Evolutionary conservation across 768 basidiomycete species (phyloP), one percentile per base, ranked within the genome.

Genomic region (Cyathus striatus): DNA sequence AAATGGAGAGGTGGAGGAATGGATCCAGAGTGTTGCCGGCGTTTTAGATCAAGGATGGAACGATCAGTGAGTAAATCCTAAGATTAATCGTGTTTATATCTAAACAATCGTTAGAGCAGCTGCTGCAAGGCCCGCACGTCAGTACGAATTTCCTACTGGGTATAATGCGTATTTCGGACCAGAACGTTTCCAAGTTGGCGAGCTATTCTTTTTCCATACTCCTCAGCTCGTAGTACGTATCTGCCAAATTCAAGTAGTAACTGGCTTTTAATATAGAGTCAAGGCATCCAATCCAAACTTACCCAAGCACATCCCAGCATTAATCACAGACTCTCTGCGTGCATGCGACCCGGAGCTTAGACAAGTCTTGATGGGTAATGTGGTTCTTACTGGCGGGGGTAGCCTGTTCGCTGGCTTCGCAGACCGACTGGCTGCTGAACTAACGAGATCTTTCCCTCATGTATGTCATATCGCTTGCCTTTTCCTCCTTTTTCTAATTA

Each of bases 131-230:
- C 75, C 76, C 5, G 60, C 70, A 30, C 76, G 76, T 49, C 84
- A 78, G 49, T 98, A 95, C 66, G 96, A 99, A 66, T 97, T 99
- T 68, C 90, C 96, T 0, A 91, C 90, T 24, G 96, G 96, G 1
- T 97, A 81, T 66, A 90, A 83, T 56, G 72, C 79, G 7, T 82
- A 81, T 55, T 96, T 93, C 63, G 87, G 85, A 0, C 55, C 75
- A 6, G 90, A 97, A 56, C 79, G 95, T 24, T 89, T 81, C 61
- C 69, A 75, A 44, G 81, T 91, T 12, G 88, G 93, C 40, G 96
- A 99, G 62, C 81, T 90, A 45, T 83, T 90, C 61, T 98, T 95
- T 72, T 75, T 74, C 45, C 90, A 93, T 51, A 73, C 78, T 4
- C 70, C 65, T 25, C 68, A 74, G 32, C 65, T 82, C 23, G 63